phyloP scores from a whole-genome alignment of 805 yeast genomes.

The Starmerella sp. region DNA sequence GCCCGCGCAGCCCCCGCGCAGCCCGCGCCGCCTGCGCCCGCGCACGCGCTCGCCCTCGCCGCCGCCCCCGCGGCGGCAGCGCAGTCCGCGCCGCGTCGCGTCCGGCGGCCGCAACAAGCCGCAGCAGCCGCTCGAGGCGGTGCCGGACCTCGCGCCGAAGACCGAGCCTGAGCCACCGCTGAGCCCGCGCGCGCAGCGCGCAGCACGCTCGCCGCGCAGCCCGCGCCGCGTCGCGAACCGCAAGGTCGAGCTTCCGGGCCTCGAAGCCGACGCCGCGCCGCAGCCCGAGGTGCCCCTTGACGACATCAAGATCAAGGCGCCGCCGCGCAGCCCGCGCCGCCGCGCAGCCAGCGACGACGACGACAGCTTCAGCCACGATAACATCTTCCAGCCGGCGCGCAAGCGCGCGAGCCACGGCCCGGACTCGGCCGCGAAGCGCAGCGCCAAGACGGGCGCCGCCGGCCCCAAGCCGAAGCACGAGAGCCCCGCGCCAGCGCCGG shows the following conservation, averaged over 20 bases:
- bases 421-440: background rate
- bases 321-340: conserved; percentile 13
- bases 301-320: conserved; percentile 14
- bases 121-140: background rate
- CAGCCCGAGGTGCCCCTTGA: background rate
- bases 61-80: background rate
- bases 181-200: background rate
- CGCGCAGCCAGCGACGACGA: conserved; percentile 2
- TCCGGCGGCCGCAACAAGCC: background rate
- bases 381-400: conserved; percentile 20
- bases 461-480: too few relatives aligned
- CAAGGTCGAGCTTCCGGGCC: conserved; percentile 10
- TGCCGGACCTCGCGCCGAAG: conserved; percentile 1
- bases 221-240: conserved; percentile 11
- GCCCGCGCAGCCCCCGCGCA: background rate
- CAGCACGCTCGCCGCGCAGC: conserved; percentile 10
- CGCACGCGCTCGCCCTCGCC: background rate
- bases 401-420: conserved; percentile 9
- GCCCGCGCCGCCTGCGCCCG: conserved; percentile 3
- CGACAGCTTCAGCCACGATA: conserved; percentile 17
- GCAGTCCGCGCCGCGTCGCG: conserved; percentile 1
- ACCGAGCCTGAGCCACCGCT: background rate
- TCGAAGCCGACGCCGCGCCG: background rate
- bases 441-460: background rate
- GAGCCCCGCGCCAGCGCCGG: too few relatives aligned